These are phyloP conservation scores for Rauvolfia tetraphylla DNA, from an alignment of 257 asterid genomes.

Conservation along the genomic window DNA sequence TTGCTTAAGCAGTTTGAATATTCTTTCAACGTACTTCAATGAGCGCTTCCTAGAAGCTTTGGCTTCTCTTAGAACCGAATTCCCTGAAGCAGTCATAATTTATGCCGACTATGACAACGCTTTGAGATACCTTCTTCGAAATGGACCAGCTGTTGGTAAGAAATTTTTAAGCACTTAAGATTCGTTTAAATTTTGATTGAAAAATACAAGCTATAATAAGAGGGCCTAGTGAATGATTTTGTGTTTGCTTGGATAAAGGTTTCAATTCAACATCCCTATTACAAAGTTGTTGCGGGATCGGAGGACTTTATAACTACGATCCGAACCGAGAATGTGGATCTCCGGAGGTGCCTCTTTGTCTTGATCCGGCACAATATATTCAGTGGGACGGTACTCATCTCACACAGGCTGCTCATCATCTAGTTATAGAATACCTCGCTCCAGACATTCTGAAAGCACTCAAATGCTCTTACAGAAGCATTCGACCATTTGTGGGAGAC, in stretches of 20 bases:
- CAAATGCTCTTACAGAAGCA: not conserved
- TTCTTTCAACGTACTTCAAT: constrained; percentile 1
- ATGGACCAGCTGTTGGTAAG: not conserved
- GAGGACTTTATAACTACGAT: constrained; percentile 12
- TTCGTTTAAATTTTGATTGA: no score
- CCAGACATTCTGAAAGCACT: not conserved
- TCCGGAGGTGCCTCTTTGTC: constrained; percentile 8
- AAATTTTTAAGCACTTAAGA: no score
- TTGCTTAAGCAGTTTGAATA: constrained; percentile 16
- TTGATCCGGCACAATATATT: constrained; percentile 9
- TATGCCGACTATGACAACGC: constrained; percentile 18
- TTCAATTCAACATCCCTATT: not conserved
- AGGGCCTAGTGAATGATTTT: no score
- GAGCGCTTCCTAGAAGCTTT: not conserved
- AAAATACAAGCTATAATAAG: no score
- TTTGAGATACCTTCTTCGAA: constrained; percentile 4
- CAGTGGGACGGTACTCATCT: constrained; percentile 28
- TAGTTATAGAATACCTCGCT: constrained; percentile 2
- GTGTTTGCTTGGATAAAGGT: constrained; percentile 8
- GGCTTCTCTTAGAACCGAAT: constrained; percentile 4
- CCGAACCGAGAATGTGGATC: constrained; percentile 14
- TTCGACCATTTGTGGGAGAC: not conserved
- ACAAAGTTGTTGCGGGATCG: constrained; percentile 22
- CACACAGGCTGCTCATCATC: constrained; percentile 18
- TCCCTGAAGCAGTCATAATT: constrained; percentile 11